Base-by-base conservation (phyloP, 148 eudicot genomes). In the Selenicereus undatus region DNA sequence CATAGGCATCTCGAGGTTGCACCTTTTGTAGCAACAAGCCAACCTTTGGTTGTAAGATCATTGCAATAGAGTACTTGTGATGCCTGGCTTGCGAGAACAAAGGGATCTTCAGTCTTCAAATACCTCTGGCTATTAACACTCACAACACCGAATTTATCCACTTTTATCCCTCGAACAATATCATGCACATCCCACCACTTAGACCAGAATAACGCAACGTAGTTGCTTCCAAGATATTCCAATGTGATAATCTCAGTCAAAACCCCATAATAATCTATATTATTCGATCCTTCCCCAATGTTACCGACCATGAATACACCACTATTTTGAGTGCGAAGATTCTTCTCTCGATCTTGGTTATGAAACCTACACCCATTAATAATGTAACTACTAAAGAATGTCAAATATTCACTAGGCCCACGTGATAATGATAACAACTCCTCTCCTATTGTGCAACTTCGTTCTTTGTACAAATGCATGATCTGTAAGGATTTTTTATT, bases 131-230 rank as follows among this genome's bases (percentile, higher is more conserved):
- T 11, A 32, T 56, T 32, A 2, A 76, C 11, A 76, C 69, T 29
- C 3, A 32, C 16, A 21, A 76, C 30, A 4, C 79, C 79, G 32
- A 54, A 27, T n/a, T 76, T 24, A 58, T 60, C 79, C 2, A 39
- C 50, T 52, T 60, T 76, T 22, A 76, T 52, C 11, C 71, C 69
- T 21, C 30, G 24, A 11, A 10, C 24, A 3, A 3, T 18, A 32
- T 76, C 54, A 56, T 56, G 14, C 8, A 76, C 70, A 60, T 56
- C 69, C 43, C 43, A 76, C 70, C 56, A 76, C 43, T 76, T 42
- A 35, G 50, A 76, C 12, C 21, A 4, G 27, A 76, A 56, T 20
- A 58, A 35, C 2, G 56, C 79, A 9, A 76, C 20, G 2, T 42
- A 17, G 14, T 24, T 60, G 26, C 70, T 45, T 8, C 54, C 32